These are phyloP conservation scores for Capsicum baccatum DNA, from an alignment of 257 asterid genomes.

Conservation along the genomic window DNA sequence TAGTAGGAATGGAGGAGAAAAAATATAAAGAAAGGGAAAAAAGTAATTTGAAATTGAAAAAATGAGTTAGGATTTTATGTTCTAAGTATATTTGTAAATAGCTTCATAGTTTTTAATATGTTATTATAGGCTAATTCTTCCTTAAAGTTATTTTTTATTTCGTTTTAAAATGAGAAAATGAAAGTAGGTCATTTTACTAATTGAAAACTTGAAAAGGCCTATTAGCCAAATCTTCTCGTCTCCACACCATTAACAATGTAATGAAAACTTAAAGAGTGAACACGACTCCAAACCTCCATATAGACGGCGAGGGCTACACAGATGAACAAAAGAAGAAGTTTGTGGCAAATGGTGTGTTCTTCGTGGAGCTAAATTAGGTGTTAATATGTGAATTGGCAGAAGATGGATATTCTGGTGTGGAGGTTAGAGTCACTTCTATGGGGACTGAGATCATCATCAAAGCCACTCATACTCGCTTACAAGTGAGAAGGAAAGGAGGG, in stretches of 20 bases:
- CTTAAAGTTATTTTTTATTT: no score
- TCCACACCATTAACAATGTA: neutral
- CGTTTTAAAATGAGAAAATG: no score
- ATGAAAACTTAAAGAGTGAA: neutral
- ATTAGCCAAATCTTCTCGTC: neutral
- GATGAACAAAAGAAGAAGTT: constrained; percentile 59
- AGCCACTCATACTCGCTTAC: constrained; percentile 53
- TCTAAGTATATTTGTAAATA: no score
- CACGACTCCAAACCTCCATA: neutral
- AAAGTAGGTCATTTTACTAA: no score
- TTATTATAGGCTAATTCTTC: no score
- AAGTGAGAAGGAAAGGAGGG: constrained; percentile 61
- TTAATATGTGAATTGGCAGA: constrained; percentile 61
- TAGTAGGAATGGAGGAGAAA: no score
- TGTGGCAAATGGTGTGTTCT: constrained; percentile 61
- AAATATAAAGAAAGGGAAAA: no score
- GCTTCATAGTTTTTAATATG: no score
- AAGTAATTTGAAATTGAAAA: no score
- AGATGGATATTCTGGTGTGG: constrained; percentile 63
- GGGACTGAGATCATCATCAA: constrained; percentile 58
- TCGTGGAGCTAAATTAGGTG: constrained; percentile 54
- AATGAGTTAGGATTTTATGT: no score
- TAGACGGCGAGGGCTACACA: constrained; percentile 31
- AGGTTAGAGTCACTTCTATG: constrained; percentile 60
- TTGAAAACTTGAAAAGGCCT: no score